Conservation (phyloP, 768 basidiomycete species). For the Kockovaella imperatae region DNA sequence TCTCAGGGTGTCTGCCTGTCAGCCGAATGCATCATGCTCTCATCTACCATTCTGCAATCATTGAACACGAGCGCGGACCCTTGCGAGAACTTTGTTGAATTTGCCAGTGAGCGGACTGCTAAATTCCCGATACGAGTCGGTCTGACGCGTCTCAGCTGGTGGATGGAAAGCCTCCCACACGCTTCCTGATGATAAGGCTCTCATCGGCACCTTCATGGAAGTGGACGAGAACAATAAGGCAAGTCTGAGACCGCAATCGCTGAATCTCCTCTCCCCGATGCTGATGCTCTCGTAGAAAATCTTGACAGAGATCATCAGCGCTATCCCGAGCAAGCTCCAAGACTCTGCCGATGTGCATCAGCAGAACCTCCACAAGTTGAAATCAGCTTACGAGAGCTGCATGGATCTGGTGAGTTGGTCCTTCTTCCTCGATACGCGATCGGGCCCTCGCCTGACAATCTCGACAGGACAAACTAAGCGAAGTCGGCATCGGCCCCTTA, state of each 20-base stretch:
- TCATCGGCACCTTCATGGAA: slow-evolving; percentile 63
- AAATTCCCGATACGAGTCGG: not conserved
- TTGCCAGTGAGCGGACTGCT: slow-evolving; percentile 61
- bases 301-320: slow-evolving; percentile 63
- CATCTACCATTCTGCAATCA: slow-evolving; percentile 70
- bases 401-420: slow-evolving; percentile 55
- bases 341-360: slow-evolving; percentile 55
- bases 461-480: slow-evolving; percentile 54
- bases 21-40: slow-evolving; percentile 69
- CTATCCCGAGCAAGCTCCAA: slow-evolving; percentile 21
- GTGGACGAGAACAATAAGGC: slow-evolving; percentile 62
- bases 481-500: slow-evolving; percentile 64
- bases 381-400: slow-evolving; percentile 69
- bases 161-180: slow-evolving; percentile 80
- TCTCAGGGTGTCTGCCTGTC: slow-evolving; percentile 62
- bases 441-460: not conserved
- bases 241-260: not conserved
- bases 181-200: slow-evolving; percentile 75
- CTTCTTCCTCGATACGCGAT: not conserved
- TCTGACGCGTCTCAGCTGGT: slow-evolving; percentile 53
- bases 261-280: not conserved
- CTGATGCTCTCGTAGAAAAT: slow-evolving; percentile 50
- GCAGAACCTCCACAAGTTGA: slow-evolving; percentile 46
- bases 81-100: slow-evolving; percentile 91
- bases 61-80: slow-evolving; percentile 79